These are phyloP conservation scores for Rhodosporidiobolus sp. DNA, from an alignment of 768 basidiomycete species.

Conservation along the genomic window DNA sequence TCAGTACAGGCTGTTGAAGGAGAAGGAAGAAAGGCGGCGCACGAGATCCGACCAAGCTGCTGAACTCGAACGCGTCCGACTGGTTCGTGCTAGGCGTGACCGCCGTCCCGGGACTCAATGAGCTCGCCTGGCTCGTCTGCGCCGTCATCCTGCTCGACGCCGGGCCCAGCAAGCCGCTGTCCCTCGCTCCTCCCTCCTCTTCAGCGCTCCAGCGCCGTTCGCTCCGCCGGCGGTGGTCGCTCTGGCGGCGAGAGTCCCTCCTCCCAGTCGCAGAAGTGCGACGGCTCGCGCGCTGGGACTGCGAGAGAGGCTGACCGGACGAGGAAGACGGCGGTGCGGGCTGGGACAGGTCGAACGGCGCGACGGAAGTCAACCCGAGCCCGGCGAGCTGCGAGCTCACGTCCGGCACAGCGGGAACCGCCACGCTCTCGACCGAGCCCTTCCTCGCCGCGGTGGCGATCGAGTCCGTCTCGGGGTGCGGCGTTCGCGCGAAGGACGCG, in stretches of 20 bases:
- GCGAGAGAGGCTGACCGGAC: no score
- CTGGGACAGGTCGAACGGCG: neutral
- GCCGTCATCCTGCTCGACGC: conserved; percentile 15
- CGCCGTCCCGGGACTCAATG: neutral
- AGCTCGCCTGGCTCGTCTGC: conserved; percentile 19
- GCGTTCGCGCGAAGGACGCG: neutral
- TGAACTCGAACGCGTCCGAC: conserved; percentile 39
- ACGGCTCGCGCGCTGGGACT: neutral
- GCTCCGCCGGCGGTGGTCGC: neutral
- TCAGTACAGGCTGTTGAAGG: no score
- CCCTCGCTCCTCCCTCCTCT: neutral
- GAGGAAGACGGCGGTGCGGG: neutral
- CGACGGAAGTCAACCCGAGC: conserved; percentile 8
- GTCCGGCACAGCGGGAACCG: conserved; percentile 2
- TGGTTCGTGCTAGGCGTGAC: conserved; percentile 18
- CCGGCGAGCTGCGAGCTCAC: conserved; percentile 21
- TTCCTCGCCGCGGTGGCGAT: neutral
- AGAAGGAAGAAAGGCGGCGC: neutral
- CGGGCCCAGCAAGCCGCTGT: neutral
- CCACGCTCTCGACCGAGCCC: neutral
- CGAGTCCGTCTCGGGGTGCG: neutral
- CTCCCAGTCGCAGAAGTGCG: neutral
- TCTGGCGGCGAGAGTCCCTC: neutral
- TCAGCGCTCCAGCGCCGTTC: neutral
- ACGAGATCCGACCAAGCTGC: conserved; percentile 33